phyloP scores from a whole-genome alignment of 2,329 filamentous ascomycete genomes.

The Exophiala spinifera region DNA sequence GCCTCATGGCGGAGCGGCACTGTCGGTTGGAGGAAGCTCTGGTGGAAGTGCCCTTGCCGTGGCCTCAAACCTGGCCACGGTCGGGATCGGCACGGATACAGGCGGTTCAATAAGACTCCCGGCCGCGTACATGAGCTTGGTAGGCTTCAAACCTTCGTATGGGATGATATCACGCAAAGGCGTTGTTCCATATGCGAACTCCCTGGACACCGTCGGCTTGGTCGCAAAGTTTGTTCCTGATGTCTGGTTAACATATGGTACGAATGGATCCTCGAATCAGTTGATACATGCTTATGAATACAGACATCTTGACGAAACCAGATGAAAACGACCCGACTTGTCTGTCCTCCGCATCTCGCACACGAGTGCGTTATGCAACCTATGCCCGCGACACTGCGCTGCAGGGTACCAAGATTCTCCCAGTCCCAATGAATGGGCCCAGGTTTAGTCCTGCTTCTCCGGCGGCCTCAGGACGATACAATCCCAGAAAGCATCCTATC shows the following conservation, averaged over 20 bases:
- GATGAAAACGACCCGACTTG: slow-evolving; percentile 75
- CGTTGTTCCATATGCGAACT: slow-evolving; percentile 89
- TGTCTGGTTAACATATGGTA: slow-evolving; percentile 52
- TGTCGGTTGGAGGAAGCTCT: slow-evolving; percentile 83
- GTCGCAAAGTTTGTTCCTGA: slow-evolving; percentile 56
- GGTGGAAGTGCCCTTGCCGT: slow-evolving; percentile 90
- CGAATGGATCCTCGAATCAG: background rate
- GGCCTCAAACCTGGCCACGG: slow-evolving; percentile 29
- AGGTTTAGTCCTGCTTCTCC: background rate
- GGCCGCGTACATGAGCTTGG: slow-evolving; percentile 76
- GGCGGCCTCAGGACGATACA: background rate
- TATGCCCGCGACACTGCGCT: slow-evolving; percentile 9
- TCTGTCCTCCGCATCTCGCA: slow-evolving; percentile 58
- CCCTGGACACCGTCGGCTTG: slow-evolving; percentile 83
- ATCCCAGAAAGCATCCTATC: no score
- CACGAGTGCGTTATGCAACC: slow-evolving; percentile 39
- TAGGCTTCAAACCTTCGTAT: slow-evolving; percentile 91
- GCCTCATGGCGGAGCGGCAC: slow-evolving; percentile 44
- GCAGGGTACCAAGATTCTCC: slow-evolving; percentile 4
- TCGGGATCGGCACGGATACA: slow-evolving; percentile 86
- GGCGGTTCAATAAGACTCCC: slow-evolving; percentile 85
- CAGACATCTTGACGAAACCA: slow-evolving; percentile 54
- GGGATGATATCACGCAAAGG: slow-evolving; percentile 81
- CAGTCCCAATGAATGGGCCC: background rate
- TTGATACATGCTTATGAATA: slow-evolving; percentile 37